Conservation (phyloP, 2,329 filamentous ascomycete genomes). For the Stagonosporopsis vannaccii region DNA sequence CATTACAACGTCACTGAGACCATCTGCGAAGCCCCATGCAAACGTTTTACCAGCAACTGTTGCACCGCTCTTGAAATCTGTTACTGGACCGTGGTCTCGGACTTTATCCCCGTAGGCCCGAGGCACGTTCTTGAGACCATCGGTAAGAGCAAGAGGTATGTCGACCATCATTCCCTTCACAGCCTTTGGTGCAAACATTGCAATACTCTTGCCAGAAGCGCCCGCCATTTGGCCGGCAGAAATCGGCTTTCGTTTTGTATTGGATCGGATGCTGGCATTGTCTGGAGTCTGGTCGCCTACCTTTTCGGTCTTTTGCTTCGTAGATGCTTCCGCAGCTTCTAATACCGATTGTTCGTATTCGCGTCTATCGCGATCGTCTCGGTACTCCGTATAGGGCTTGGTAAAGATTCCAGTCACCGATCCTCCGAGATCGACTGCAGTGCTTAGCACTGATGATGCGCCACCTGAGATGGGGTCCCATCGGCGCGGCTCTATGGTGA, state of each 20-base stretch:
- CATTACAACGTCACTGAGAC: conserved; percentile 76
- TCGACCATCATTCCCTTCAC: conserved; percentile 61
- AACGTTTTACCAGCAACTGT: conserved; percentile 77
- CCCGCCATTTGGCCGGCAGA: conserved; percentile 12
- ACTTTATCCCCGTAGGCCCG: conserved; percentile 81
- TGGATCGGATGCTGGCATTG: not conserved
- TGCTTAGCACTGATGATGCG: conserved; percentile 64
- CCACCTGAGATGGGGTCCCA: conserved; percentile 72
- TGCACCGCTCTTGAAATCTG: conserved; percentile 73
- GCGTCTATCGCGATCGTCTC: conserved; percentile 17
- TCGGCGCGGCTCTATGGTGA: conserved; percentile 42
- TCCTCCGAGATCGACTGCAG: conserved; percentile 62
- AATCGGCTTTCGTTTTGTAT: conserved; percentile 6
- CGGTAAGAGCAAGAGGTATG: conserved; percentile 77
- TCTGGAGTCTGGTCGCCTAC: not conserved
- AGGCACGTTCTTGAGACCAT: conserved; percentile 84
- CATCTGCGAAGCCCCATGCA: conserved; percentile 76
- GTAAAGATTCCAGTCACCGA: conserved; percentile 65
- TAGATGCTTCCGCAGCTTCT: not conserved
- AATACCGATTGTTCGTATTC: conserved; percentile 6
- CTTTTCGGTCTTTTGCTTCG: not conserved
- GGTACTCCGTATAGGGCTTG: conserved; percentile 22
- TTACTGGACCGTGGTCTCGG: conserved; percentile 74
- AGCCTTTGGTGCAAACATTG: conserved; percentile 17
- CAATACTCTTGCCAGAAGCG: conserved; percentile 21